Evolutionary conservation across 768 basidiomycete genomes (phyloP).

Genomic region (Phylloporus sp.): DNA sequence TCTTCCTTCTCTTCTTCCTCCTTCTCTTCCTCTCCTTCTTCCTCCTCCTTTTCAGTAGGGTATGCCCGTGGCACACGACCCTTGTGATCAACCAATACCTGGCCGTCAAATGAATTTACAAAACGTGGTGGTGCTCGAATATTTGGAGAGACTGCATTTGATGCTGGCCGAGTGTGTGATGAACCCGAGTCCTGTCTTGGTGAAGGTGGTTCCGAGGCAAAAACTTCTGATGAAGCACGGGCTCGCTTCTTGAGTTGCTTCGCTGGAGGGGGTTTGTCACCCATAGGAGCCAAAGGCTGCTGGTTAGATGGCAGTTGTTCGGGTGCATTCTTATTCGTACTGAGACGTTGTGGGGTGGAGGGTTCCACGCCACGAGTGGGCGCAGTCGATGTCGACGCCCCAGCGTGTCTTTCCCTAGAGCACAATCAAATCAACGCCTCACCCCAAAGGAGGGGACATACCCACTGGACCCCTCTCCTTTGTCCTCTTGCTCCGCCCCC

Average conservation of each 20-base stretch:
- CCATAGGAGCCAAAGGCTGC: not conserved
- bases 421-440: not conserved
- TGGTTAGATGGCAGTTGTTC: slow-evolving; percentile 2
- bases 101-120: slow-evolving; percentile 14
- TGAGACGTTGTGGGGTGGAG: not conserved
- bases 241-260: slow-evolving; percentile 11
- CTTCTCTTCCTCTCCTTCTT: not conserved
- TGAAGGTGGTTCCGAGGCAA: slow-evolving; percentile 17
- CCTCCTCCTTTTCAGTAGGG: not conserved
- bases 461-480: not conserved
- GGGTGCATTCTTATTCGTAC: not conserved
- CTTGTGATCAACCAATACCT: slow-evolving; percentile 17
- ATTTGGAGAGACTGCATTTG: not conserved
- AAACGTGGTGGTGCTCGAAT: slow-evolving; percentile 22
- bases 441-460: not conserved
- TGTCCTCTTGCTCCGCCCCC: not conserved
- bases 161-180: not conserved
- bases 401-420: slow-evolving; percentile 2
- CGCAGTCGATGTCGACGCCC: not conserved
- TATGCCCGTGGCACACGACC: slow-evolving; percentile 12
- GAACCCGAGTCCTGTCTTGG: not conserved
- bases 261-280: not conserved
- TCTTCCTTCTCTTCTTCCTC: not conserved
- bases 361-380: not conserved
- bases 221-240: slow-evolving; percentile 10